phyloP scores from a whole-genome alignment of 2,329 filamentous ascomycete species.

The Diaporthe ilicicola region DNA sequence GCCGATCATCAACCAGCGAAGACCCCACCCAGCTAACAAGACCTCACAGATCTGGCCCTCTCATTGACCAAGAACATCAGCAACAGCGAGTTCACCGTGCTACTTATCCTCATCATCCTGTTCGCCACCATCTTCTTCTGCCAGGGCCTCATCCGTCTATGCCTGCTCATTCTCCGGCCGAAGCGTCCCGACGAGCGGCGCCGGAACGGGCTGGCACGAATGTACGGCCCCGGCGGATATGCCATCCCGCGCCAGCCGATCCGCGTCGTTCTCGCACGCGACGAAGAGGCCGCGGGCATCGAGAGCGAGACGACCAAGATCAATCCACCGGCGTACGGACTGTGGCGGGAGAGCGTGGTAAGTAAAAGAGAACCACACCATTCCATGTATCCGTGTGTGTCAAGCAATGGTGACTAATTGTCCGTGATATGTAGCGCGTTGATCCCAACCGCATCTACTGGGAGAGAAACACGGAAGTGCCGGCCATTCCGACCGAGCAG shows the following conservation, averaged over 20 bases:
- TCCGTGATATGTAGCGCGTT: conserved; percentile 61
- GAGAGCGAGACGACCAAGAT: conserved; percentile 64
- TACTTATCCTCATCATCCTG: conserved; percentile 81
- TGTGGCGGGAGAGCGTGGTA: conserved; percentile 86
- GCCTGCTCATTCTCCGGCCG: conserved; percentile 68
- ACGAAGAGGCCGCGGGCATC: conserved; percentile 73
- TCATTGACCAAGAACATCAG: conserved; percentile 70
- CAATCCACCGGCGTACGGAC: conserved; percentile 84
- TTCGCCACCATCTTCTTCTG: conserved; percentile 81
- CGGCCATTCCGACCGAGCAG: conserved; percentile 33
- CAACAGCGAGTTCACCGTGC: conserved; percentile 77
- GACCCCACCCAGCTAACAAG: conserved; percentile 17
- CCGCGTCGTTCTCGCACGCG: conserved; percentile 75
- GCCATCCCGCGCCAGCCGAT: conserved; percentile 78
- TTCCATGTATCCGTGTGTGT: not conserved
- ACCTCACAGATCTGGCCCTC: conserved; percentile 73
- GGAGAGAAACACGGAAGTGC: conserved; percentile 66
- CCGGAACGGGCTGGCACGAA: conserved; percentile 46
- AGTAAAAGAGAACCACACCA: conserved; percentile 45
- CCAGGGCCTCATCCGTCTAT: conserved; percentile 78
- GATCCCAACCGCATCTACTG: conserved; percentile 85
- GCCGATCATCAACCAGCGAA: not conserved
- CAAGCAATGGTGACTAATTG: not conserved
- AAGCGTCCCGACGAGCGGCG: conserved; percentile 43
- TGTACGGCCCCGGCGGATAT: conserved; percentile 69